Conservation (phyloP, 352 stramenopile genomes). For the Pythium coloratum region DNA sequence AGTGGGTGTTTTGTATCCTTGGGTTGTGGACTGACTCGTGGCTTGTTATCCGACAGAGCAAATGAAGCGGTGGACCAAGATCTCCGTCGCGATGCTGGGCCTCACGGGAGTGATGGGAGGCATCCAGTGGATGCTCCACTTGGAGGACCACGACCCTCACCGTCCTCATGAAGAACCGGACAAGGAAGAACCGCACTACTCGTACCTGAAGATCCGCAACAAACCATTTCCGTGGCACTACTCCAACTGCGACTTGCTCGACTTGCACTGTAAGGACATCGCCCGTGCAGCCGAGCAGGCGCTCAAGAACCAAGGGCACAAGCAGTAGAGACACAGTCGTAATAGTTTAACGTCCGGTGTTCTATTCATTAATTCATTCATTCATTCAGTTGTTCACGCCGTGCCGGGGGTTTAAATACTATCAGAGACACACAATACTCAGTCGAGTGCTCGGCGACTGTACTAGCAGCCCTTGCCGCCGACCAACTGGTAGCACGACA, state of each 20-base stretch:
- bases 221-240: slow-evolving; percentile 37
- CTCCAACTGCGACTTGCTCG: slow-evolving; percentile 36
- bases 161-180: slow-evolving; percentile 24
- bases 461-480: slow-evolving; percentile 23
- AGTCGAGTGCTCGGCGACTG: not conserved
- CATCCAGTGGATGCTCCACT: slow-evolving; percentile 10
- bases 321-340: not conserved
- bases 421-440: not conserved
- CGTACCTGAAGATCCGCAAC: slow-evolving; percentile 38
- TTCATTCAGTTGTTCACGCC: not conserved
- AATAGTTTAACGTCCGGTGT: not conserved
- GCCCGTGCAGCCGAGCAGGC: slow-evolving; percentile 21
- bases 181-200: slow-evolving; percentile 23
- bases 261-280: slow-evolving; percentile 32
- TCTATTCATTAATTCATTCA: not conserved
- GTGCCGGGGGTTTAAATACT: slow-evolving; percentile 13
- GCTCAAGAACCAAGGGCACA: slow-evolving; percentile 21
- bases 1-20: not conserved
- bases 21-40: not conserved
- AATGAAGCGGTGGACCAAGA: slow-evolving; percentile 20
- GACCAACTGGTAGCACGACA: slow-evolving; percentile 19
- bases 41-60: not conserved
- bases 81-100: slow-evolving; percentile 17
- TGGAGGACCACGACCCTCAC: slow-evolving; percentile 11
- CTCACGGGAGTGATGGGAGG: slow-evolving; percentile 9